phyloP scores from a whole-genome alignment of 371 early-diverging fungal genomes.

The Syncephalastrum contaminatum region DNA sequence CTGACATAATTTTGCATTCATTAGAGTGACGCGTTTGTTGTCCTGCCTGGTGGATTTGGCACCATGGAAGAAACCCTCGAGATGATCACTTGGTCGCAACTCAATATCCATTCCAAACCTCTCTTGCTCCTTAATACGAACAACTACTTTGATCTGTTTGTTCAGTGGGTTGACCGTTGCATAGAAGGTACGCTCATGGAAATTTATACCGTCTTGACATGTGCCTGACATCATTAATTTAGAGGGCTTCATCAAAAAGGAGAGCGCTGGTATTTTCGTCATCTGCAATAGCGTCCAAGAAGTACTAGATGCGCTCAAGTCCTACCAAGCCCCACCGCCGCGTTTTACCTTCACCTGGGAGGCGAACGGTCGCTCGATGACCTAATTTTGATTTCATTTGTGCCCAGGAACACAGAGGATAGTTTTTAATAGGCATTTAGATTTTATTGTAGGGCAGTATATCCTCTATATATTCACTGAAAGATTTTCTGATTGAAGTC shows the following conservation, averaged over 20 bases:
- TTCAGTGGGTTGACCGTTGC: slow-evolving; percentile 59
- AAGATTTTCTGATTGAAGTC: no score
- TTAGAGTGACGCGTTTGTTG: slow-evolving; percentile 73
- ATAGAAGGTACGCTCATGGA: slow-evolving; percentile 42
- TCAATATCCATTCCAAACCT: slow-evolving; percentile 76
- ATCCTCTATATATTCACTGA: no score
- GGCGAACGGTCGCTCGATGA: no score
- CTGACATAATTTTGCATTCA: slow-evolving; percentile 5
- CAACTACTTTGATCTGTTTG: slow-evolving; percentile 70
- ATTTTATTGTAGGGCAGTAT: no score
- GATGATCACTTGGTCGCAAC: slow-evolving; percentile 81
- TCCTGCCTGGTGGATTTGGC: slow-evolving; percentile 80
- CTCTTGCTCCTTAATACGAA: slow-evolving; percentile 75
- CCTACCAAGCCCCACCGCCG: slow-evolving; percentile 49
- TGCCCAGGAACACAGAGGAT: no score
- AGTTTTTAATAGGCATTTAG: no score
- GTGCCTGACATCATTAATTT: slow-evolving; percentile 1
- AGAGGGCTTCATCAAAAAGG: slow-evolving; percentile 60
- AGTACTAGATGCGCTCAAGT: slow-evolving; percentile 56
- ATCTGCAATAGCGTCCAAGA: slow-evolving; percentile 61
- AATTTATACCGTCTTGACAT: background rate
- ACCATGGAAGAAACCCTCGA: slow-evolving; percentile 83
- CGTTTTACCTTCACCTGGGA: background rate
- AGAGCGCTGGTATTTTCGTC: slow-evolving; percentile 51
- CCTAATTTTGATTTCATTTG: no score